Evolutionary conservation across 208 protist genomes (phyloP), one percentile per base, ranked within the genome.

Genomic region (Acanthamoeba royreba): DNA sequence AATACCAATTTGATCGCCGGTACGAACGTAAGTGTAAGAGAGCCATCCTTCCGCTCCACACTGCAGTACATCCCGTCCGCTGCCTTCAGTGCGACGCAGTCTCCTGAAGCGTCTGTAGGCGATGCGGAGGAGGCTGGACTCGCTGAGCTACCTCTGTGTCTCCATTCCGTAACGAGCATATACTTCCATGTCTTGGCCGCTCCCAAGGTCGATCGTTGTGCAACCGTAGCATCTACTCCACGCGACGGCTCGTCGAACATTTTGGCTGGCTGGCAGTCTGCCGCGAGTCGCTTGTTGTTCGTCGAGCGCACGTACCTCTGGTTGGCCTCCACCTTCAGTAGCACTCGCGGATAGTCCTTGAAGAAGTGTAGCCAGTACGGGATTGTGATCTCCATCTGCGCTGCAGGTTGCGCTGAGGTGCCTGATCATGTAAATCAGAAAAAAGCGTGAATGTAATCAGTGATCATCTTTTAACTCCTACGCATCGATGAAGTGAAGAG

Each of bases 351-450:
- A 15, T 53, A 83, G 22, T 83, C 72, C 8, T 52, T 15, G 42
- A 83, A 83, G 42, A 83, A 83, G 43, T 83, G 72, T 31, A 83
- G 72, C 72, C 72, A 83, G 25, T 83, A 31, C 42, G 72, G 72
- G 4, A 43, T 25, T n/a, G 43, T 33, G 42, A 83, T 83, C n/a
- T n/a, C n/a, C n/a, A n/a, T n/a, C n/a, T n/a, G n/a, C n/a, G n/a
- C n/a, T n/a, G n/a, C n/a, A n/a, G n/a, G n/a, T n/a, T n/a, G n/a
- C n/a, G n/a, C n/a, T n/a, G n/a, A n/a, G n/a, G n/a, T n/a, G n/a
- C n/a, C n/a, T n/a, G n/a, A n/a, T n/a, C n/a, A n/a, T n/a, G n/a
- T n/a, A n/a, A n/a, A n/a, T n/a, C n/a, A n/a, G n/a, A n/a, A n/a
- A n/a, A n/a, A n/a, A n/a, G n/a, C n/a, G n/a, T n/a, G n/a, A n/a